Evolutionary conservation across 805 yeast species (phyloP).

Genomic region (Nakazawaea peltata): DNA sequence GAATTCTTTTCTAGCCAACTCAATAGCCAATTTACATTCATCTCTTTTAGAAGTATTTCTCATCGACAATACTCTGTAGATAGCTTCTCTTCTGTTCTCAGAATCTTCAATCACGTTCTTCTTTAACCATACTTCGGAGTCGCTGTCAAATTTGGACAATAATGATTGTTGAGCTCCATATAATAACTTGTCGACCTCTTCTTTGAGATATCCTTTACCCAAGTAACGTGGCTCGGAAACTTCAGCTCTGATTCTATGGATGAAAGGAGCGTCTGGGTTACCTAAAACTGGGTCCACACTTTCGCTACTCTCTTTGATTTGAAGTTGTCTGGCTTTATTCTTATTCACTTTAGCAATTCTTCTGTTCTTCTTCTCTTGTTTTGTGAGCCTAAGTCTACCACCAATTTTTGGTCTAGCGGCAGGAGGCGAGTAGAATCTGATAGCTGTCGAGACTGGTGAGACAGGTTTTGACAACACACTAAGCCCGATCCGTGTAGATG

Average conservation of each 20-base stretch:
- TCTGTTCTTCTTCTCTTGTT: slow-evolving; percentile 7
- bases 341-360: slow-evolving; percentile 15
- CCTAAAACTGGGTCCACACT: slow-evolving; percentile 85
- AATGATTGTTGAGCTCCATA: slow-evolving; percentile 70
- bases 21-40: slow-evolving; percentile 46
- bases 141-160: slow-evolving; percentile 24
- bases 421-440: slow-evolving; percentile 7
- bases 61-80: slow-evolving; percentile 64
- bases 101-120: slow-evolving; percentile 28
- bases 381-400: slow-evolving; percentile 6
- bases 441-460: neutral
- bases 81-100: slow-evolving; percentile 55
- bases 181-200: slow-evolving; percentile 67
- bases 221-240: slow-evolving; percentile 58
- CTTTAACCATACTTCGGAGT: slow-evolving; percentile 15
- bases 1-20: slow-evolving; percentile 71
- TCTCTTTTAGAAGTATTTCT: slow-evolving; percentile 61
- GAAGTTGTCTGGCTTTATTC: slow-evolving; percentile 19
- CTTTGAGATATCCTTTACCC: slow-evolving; percentile 47
- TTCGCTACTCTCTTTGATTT: slow-evolving; percentile 17
- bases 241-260: slow-evolving; percentile 58
- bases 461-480: too few relatives aligned
- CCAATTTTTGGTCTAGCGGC: slow-evolving; percentile 3
- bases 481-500: too few relatives aligned
- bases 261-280: slow-evolving; percentile 52